A percentile compares a stretch with the other conserved stretches of the same genome.
These are phyloP conservation scores for Rhodamnia rubescens DNA, from an alignment of 345 rosid species.

Conservation along the genomic window DNA sequence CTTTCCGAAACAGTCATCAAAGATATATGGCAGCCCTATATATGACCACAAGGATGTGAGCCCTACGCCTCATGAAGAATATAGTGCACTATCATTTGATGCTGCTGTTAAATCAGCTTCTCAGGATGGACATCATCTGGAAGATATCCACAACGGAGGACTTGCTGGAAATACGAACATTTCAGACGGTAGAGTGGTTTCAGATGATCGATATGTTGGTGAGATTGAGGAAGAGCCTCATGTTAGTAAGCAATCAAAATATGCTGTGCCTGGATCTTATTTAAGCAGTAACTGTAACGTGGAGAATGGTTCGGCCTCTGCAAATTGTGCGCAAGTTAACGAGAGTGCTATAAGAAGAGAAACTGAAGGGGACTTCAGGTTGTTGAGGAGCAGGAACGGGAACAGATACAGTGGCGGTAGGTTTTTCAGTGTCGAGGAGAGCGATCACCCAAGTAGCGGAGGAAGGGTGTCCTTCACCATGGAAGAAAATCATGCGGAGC, in stretches of 20 bases:
- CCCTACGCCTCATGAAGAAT: constrained; percentile 27
- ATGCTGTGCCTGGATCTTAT: constrained; percentile 11
- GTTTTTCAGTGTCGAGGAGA: constrained; percentile 62
- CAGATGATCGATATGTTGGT: constrained; percentile 9
- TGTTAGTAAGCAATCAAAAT: constrained; percentile 12
- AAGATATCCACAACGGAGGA: constrained; percentile 46
- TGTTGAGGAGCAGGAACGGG: constrained; percentile 82
- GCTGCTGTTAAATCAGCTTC: constrained; percentile 91
- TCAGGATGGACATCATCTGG: constrained; percentile 51
- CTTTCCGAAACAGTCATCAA: constrained; percentile 55
- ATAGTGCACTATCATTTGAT: constrained; percentile 67
- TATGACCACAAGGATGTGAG: constrained; percentile 45
- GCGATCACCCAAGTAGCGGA: constrained; percentile 68
- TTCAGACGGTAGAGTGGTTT: constrained; percentile 11
- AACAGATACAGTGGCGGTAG: constrained; percentile 59
- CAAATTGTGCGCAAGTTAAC: constrained; percentile 42
- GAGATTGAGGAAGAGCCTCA: constrained; percentile 79
- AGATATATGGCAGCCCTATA: constrained; percentile 58
- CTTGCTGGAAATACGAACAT: constrained; percentile 7
- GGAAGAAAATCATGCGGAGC: constrained; percentile 56
- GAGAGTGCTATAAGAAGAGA: constrained; percentile 98
- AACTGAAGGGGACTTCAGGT: constrained; percentile 97
- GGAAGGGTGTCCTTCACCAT: constrained; percentile 86
- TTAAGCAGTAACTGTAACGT: constrained; percentile 16
- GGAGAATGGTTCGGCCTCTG: constrained; percentile 45